Percentiles rank a stretch among this genome's conserved stretches.
These are phyloP conservation scores for Solanum rostratum DNA, from an alignment of 257 asterid species.

Conservation along the genomic window DNA sequence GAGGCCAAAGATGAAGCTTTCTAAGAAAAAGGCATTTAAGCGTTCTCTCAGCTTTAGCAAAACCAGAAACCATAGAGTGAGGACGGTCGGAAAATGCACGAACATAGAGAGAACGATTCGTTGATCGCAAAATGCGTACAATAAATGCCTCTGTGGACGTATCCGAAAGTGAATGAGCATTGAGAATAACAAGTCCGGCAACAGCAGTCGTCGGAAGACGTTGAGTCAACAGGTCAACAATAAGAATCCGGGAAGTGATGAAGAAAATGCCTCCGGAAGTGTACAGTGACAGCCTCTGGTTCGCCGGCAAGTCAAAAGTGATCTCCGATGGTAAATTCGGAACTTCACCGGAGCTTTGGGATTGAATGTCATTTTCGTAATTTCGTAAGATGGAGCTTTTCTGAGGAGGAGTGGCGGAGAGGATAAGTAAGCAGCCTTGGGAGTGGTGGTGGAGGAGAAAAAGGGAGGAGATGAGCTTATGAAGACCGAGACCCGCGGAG, in stretches of 20 bases:
- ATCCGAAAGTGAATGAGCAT: conserved; percentile 77
- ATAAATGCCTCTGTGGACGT: conserved; percentile 92
- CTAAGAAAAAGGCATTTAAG: conserved; percentile 77
- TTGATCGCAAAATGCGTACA: conserved; percentile 59
- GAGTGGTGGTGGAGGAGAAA: conserved; percentile 74
- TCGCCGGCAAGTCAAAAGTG: conserved; percentile 64
- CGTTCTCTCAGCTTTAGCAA: conserved; percentile 80
- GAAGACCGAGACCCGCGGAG: conserved; percentile 80
- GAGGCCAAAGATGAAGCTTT: conserved; percentile 95
- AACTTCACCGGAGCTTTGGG: background rate
- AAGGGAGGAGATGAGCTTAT: conserved; percentile 60
- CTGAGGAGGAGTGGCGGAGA: conserved; percentile 65
- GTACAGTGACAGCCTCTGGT: conserved; percentile 64
- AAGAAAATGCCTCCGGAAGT: conserved; percentile 62
- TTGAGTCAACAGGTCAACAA: conserved; percentile 77
- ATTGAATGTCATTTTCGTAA: conserved; percentile 5
- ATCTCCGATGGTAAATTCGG: conserved; percentile 38
- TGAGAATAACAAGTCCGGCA: conserved; percentile 67
- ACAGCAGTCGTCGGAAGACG: conserved; percentile 59
- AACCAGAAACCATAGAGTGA: conserved; percentile 78
- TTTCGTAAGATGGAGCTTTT: conserved; percentile 29
- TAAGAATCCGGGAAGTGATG: conserved; percentile 76
- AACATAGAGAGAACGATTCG: conserved; percentile 52
- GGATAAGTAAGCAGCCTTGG: conserved; percentile 72
- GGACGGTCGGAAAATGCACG: conserved; percentile 91